Evolutionary conservation across 768 basidiomycete species (phyloP).

Genomic region (Amanita thiersii): DNA sequence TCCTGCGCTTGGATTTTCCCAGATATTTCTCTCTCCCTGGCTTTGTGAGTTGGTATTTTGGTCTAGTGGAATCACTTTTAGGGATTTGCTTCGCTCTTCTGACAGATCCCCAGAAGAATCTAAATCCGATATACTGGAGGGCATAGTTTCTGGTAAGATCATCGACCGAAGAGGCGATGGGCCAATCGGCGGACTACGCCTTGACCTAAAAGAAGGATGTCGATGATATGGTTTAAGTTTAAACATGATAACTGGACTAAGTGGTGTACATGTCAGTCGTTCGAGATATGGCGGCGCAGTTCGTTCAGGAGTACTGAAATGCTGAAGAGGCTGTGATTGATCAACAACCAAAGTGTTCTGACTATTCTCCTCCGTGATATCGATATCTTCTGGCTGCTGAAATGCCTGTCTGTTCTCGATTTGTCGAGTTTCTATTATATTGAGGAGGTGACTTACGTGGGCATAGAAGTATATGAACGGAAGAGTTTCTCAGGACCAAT

Average conservation of each 20-base stretch:
- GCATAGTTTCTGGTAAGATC: slow-evolving; percentile 28
- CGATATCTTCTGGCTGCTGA: too few relatives aligned
- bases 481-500: too few relatives aligned
- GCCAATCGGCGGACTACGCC: slow-evolving; percentile 29
- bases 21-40: too few relatives aligned
- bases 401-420: too few relatives aligned
- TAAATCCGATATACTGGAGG: slow-evolving; percentile 9
- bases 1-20: not conserved
- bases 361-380: too few relatives aligned
- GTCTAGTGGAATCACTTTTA: not conserved
- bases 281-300: not conserved
- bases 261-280: not conserved
- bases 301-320: not conserved
- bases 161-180: slow-evolving; percentile 40
- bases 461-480: too few relatives aligned
- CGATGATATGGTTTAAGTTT: slow-evolving; percentile 5
- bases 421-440: too few relatives aligned
- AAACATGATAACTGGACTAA: slow-evolving; percentile 4
- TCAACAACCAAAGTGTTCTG: too few relatives aligned
- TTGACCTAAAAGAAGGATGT: slow-evolving; percentile 10
- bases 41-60: too few relatives aligned
- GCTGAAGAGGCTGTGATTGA: too few relatives aligned
- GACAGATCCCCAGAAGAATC: not conserved
- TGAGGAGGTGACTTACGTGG: too few relatives aligned
- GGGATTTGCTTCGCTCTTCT: not conserved